Evolutionary conservation across 495 filamentous ascomycete species (phyloP), one percentile per base, ranked within the genome.

Genomic region (Immersiella caudata): DNA sequence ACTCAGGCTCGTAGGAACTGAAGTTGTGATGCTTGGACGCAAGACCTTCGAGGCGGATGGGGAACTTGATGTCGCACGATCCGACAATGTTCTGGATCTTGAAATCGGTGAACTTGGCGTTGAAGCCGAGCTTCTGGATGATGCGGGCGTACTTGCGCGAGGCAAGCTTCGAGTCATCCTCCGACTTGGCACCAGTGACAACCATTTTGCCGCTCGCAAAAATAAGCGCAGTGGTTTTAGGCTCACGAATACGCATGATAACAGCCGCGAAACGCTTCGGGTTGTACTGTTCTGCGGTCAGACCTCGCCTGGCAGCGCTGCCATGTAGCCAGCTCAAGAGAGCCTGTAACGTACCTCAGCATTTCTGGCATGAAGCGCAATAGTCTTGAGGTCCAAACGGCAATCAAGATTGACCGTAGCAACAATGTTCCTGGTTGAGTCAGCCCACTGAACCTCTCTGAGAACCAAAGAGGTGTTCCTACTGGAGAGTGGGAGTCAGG

Each of bases 1-100:
- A 79, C 80, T 99, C 95, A 69, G 95, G 95, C 80, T 99, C 95
- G 79, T 99, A 99, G 52, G 93, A 97, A 83, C 92, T 96, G 90
- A 98, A 99, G 81, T 97, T 94, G 84, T 98, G 96, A 87, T 99
- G 95, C 78, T 93, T 91, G 68, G 88, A 93, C 7, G 95, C 95
- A 71, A 99, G 83, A 78, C 95, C 95, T 78, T 99, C 95, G 62
- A 99, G 85, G 73, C 95, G 93, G 72, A 99, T 98, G 52, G 95
- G 95, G 84, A 99, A 99, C 83, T 97, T 97, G 86, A 99, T 97
- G 75, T 99, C 95, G 79, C 95, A 97, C 35, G 93, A 97, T 67
- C 95, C 95, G 68, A 99, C 95, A 60, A 99, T 99, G 82, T 99
- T 99, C 84, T 99, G 96, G 79, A 98, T 98, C 86, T 99, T 98